phyloP scores from a whole-genome alignment of 2,329 filamentous ascomycete species.

The Verticillium albo-atrum region DNA sequence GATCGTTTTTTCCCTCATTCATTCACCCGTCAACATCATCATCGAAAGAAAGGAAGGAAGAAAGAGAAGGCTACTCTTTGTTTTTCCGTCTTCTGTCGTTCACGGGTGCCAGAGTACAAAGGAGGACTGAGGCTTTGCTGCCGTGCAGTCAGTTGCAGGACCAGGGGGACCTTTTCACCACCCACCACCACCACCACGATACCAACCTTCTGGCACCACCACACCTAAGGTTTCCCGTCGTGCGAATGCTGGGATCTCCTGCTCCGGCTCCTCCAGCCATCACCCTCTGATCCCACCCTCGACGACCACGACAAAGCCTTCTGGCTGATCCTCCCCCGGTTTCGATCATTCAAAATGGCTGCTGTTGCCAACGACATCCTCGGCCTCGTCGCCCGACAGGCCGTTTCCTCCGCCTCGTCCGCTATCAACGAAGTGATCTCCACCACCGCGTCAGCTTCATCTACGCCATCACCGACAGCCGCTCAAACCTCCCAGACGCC shows the following conservation, averaged over 20 bases:
- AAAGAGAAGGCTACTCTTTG: neutral
- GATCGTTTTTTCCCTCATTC: neutral
- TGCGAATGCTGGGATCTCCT: neutral
- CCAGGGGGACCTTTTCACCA: neutral
- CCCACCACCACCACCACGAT: no score
- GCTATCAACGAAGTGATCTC: neutral
- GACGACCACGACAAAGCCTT: neutral
- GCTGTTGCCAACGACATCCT: constrained; percentile 20
- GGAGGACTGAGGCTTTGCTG: neutral
- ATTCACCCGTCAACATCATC: neutral
- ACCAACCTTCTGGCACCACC: neutral
- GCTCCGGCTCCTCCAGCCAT: neutral
- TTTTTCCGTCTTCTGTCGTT: neutral
- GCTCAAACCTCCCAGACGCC: neutral
- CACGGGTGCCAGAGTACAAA: neutral
- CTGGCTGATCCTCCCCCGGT: neutral
- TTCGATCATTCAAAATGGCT: neutral
- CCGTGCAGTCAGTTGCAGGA: neutral
- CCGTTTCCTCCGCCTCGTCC: constrained; percentile 7
- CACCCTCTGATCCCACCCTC: neutral
- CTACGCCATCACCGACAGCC: constrained; percentile 13
- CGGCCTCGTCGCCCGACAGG: constrained; percentile 24
- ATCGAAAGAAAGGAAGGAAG: neutral
- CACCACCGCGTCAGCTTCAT: neutral
- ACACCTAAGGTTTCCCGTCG: neutral